These are phyloP conservation scores for Lasiosphaeria hispida DNA, from an alignment of 495 filamentous ascomycete genomes.

Conservation along the genomic window DNA sequence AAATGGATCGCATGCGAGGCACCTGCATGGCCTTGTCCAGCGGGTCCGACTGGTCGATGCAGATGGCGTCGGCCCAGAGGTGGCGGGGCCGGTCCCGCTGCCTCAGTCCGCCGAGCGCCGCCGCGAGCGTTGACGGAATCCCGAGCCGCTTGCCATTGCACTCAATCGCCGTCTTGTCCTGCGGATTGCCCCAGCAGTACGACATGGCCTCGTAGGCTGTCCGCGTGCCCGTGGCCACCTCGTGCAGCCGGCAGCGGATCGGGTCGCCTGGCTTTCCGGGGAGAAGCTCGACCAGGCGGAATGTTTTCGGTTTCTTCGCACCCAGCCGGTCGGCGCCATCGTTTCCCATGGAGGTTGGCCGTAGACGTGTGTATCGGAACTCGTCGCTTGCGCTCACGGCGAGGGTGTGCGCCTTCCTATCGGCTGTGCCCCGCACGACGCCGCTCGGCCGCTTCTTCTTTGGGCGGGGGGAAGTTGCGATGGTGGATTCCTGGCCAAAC, in stretches of 20 bases:
- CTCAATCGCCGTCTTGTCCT: background rate
- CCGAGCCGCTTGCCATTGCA: constrained; percentile 2
- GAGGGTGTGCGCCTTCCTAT: too few relatives aligned
- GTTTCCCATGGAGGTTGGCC: background rate
- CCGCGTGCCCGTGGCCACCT: background rate
- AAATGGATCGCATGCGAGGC: constrained; percentile 1
- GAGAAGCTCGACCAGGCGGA: constrained; percentile 3
- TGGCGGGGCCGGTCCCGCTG: background rate
- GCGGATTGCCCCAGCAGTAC: constrained; percentile 1
- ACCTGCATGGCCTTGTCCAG: constrained; percentile 7
- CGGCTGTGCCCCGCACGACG: too few relatives aligned
- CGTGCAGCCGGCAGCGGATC: background rate
- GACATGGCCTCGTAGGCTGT: background rate
- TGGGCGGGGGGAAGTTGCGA: too few relatives aligned
- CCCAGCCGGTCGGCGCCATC: too few relatives aligned
- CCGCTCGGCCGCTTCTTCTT: too few relatives aligned
- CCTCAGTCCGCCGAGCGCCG: background rate
- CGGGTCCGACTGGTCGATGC: constrained; percentile 7
- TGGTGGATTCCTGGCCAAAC: too few relatives aligned
- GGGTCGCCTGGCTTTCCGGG: background rate
- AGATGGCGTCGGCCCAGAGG: constrained; percentile 9
- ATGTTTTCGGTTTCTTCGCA: background rate
- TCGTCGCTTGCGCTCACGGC: too few relatives aligned
- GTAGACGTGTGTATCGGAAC: background rate
- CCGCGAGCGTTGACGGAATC: background rate